A percentile compares a stretch with the other conserved stretches of the same genome.
Conservation (phyloP, 2,329 filamentous ascomycete genomes). For the Colletotrichum sp. region DNA sequence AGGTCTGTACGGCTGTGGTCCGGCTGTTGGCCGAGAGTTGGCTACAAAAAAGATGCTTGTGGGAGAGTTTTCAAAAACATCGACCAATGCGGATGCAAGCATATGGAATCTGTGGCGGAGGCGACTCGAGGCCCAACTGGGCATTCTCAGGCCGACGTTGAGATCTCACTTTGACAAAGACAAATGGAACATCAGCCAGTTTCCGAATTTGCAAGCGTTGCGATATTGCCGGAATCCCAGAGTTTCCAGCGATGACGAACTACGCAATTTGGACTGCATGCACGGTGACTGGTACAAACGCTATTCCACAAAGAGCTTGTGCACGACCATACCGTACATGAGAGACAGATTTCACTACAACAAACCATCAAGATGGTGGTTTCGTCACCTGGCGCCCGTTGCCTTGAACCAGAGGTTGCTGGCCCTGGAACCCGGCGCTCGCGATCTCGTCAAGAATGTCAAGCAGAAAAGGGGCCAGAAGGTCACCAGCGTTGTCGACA, state of each 20-base stretch:
- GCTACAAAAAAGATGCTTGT: neutral
- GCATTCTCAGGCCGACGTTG: neutral
- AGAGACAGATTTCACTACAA: neutral
- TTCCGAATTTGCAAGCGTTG: neutral
- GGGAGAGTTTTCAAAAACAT: neutral
- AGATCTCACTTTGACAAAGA: neutral
- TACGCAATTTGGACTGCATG: neutral
- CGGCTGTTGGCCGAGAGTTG: neutral
- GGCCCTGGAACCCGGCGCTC: neutral
- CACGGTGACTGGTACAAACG: neutral
- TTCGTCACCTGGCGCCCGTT: neutral
- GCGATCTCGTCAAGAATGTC: neutral
- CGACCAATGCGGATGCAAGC: neutral
- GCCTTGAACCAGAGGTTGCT: neutral
- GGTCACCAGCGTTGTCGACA: neutral
- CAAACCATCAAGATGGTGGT: neutral
- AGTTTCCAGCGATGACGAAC: neutral
- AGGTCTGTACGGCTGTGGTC: constrained; percentile 9
- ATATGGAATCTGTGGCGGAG: neutral
- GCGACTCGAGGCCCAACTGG: neutral
- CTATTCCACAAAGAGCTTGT: neutral
- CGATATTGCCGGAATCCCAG: neutral
- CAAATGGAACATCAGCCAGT: neutral
- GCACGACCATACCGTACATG: neutral
- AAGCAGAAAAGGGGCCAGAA: neutral